phyloP scores from a whole-genome alignment of 129 eudicot species.

The Artemisia annua region DNA sequence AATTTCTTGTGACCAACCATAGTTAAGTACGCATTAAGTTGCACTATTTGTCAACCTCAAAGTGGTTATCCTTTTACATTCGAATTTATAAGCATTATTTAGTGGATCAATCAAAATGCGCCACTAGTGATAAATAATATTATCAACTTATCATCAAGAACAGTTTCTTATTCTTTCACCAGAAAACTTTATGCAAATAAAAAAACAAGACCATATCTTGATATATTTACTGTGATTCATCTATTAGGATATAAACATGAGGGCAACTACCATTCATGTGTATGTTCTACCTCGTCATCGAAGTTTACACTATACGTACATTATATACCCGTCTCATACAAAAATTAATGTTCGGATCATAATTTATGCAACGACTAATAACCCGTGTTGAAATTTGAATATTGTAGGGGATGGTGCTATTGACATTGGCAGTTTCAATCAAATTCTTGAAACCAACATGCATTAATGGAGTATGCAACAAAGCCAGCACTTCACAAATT shows the following conservation, averaged over 20 bases:
- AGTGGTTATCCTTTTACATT: neutral
- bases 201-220: neutral
- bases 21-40: conserved; percentile 18
- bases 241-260: neutral
- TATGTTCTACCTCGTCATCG: neutral
- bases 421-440: conserved; percentile 81
- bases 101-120: neutral
- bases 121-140: too few species aligned
- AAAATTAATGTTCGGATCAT: neutral
- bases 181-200: neutral
- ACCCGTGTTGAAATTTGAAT: neutral
- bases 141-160: too few species aligned
- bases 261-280: neutral
- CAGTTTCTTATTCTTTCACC: too few species aligned
- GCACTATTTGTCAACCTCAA: conserved; percentile 31
- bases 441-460: conserved; percentile 75
- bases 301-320: conserved; percentile 14
- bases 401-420: conserved; percentile 83
- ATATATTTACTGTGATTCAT: neutral
- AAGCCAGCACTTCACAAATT: conserved; percentile 61
- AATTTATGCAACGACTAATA: neutral
- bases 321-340: conserved; percentile 13
- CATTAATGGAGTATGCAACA: conserved; percentile 63
- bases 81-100: conserved; percentile 8
- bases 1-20: conserved; percentile 25